These are phyloP conservation scores for Coelastrella sp. DNA, from an alignment of 139 green algal genomes.

Conservation along the genomic window DNA sequence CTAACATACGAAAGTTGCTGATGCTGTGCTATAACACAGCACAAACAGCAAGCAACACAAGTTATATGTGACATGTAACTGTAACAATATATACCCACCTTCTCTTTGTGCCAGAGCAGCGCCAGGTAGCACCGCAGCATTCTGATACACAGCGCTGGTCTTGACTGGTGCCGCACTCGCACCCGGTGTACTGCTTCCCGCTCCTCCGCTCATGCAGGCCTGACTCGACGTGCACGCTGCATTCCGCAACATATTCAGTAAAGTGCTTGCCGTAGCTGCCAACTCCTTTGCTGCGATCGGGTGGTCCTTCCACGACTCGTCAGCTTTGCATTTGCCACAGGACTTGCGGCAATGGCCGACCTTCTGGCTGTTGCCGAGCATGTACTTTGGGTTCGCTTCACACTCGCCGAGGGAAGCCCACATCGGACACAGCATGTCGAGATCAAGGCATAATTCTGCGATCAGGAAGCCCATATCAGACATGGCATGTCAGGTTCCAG, in stretches of 20 bases:
- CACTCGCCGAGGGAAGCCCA: constrained; percentile 61
- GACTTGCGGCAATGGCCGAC: constrained; percentile 13
- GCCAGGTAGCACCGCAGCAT: constrained; percentile 4
- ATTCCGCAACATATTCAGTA: constrained; percentile 11
- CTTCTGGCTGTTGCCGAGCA: constrained; percentile 47
- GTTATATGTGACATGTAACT: no score
- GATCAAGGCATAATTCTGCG: constrained; percentile 50
- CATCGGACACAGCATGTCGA: constrained; percentile 52
- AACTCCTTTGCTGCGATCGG: constrained; percentile 11
- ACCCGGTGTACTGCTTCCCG: background rate
- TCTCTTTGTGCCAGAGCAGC: background rate
- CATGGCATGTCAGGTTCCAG: no score
- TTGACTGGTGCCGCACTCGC: background rate
- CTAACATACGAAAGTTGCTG: no score
- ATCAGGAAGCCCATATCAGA: background rate
- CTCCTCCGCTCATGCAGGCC: constrained; percentile 44
- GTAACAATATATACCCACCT: background rate
- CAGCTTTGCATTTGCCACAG: background rate
- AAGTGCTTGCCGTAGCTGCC: background rate
- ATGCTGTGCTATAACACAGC: no score
- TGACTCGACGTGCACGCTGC: constrained; percentile 45
- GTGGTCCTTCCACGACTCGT: constrained; percentile 5
- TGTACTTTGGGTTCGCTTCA: constrained; percentile 62
- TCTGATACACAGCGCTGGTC: background rate
- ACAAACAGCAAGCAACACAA: background rate